Evolutionary conservation across 2,329 filamentous ascomycete species (phyloP), one percentile per base, ranked within the genome.

Genomic region (Aureobasidium zeae): DNA sequence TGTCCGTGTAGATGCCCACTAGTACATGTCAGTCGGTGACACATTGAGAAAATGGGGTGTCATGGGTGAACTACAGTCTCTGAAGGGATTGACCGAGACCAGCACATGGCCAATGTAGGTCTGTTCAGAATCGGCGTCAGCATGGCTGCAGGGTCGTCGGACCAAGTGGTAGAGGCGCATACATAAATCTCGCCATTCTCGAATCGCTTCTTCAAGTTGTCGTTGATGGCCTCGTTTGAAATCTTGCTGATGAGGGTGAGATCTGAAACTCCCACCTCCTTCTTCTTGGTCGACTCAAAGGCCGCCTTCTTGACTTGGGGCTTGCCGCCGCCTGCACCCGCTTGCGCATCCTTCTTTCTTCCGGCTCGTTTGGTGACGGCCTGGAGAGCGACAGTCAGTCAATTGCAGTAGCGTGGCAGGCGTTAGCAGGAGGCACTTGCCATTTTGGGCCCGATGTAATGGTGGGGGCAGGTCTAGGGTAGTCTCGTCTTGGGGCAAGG

Each of bases 61-160:
- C 5, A 22, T 13, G 11, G n/a, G 20, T 20, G 3, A 26, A 33
- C 33, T 17, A 45, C 43, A 65, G 61, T 98, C 91, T 61, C 86
- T 81, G 66, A 98, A 98, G 25, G 91, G 91, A 66, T 98, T 98
- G 64, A 98, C 91, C 28, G 91, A 96, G 55, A 98, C 91, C 74
- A 98, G 67, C 66, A 98, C 91, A 82, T 96, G 89, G 69, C 91
- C 91, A 63, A 98, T 98, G 66, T 98, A 98, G 60, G 91, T 98
- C 44, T 46, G 36, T 15, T 20, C n/a, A n/a, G 7, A 7, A 25
- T 19, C 5, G 2, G n/a, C 13, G 34, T 45, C 33, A 45, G 43
- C 34, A 24, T 36, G n/a, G n/a, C n/a, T n/a, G n/a, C 8, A 5
- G 9, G 10, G 9, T 12, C 5, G 7, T 16, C n/a, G 24, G 8